A percentile compares a stretch with the other conserved stretches of the same genome.
phyloP scores from a whole-genome alignment of 768 basidiomycete species.

The Lentinula detonsa region DNA sequence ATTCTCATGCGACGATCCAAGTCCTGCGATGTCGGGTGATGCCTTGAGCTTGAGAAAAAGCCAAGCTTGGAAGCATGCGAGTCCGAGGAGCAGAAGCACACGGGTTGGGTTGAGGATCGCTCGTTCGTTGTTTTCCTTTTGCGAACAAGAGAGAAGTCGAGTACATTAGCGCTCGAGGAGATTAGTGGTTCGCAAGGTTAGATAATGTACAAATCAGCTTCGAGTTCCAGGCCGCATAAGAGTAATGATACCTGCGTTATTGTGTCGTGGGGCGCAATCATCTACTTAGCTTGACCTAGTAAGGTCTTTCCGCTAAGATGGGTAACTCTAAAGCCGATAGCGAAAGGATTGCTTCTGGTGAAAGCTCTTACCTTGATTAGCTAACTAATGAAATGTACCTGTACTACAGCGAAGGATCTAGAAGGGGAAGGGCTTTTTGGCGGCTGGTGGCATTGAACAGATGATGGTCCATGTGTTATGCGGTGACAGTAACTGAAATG shows the following conservation, averaged over 20 bases:
- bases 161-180: background rate
- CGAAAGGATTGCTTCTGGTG: background rate
- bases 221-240: background rate
- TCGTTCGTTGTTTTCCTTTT: background rate
- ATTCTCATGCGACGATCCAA: background rate
- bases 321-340: background rate
- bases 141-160: background rate
- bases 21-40: background rate
- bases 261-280: background rate
- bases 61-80: background rate
- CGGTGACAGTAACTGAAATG: background rate
- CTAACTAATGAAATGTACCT: slow-evolving; percentile 4
- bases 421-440: background rate
- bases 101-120: background rate
- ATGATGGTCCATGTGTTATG: background rate
- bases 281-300: background rate
- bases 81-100: background rate
- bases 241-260: background rate
- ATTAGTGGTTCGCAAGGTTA: background rate
- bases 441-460: background rate
- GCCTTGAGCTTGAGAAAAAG: background rate
- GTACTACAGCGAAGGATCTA: background rate
- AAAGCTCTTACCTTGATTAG: background rate
- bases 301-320: background rate
- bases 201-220: background rate